Base-by-base conservation (phyloP, 441 rosid genomes). In the Adansonia rubrostipa region DNA sequence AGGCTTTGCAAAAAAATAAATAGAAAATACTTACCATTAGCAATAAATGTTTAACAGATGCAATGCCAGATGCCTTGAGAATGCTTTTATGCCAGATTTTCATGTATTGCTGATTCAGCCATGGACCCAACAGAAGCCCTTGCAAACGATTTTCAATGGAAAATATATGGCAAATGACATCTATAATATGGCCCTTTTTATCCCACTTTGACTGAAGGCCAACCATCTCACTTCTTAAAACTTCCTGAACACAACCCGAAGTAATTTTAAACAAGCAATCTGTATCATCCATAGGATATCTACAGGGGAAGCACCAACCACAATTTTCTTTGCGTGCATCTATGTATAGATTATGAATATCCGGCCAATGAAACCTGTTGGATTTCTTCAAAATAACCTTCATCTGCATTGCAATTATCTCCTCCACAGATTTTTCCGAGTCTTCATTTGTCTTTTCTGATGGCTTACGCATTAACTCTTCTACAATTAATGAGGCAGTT, bases 231-330 rank as follows among this genome's bases (percentile, higher is more conserved):
- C 79, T 84, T 78, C 79, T 84, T 33, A 88, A 77, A 77, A 81
- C 84, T 80, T 86, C 89, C 65, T 65, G 83, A 77, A 83, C 70
- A 70, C 81, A 80, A 82, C 92, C 90, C 24, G 80, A 84, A 80
- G 87, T 80, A 87, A 85, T 76, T 82, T 91, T 88, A 79, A 93
- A 88, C 86, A 96, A 89, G 87, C 99, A 96, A 81, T 85, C 92
- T 33, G 77, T 71, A 68, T 86, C 97, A 60, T 87, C 92, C 28
- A 80, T 76, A 9, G 87, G 78, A 77, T 61, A 83, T 85, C 89
- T 89, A 89, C 99, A 96, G 81, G 87, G 80, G 86, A 85, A 89
- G 88, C 99, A 96, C 99, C 99, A 96, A 69, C 99, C 99, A 85
- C 99, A 96, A 77, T 85, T 90, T 87, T 94, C 99, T 84, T 84